Percentiles rank a stretch among this genome's conserved stretches.
These are phyloP conservation scores for Fusarium sororula DNA, from an alignment of 2,329 filamentous ascomycete genomes.

Conservation along the genomic window DNA sequence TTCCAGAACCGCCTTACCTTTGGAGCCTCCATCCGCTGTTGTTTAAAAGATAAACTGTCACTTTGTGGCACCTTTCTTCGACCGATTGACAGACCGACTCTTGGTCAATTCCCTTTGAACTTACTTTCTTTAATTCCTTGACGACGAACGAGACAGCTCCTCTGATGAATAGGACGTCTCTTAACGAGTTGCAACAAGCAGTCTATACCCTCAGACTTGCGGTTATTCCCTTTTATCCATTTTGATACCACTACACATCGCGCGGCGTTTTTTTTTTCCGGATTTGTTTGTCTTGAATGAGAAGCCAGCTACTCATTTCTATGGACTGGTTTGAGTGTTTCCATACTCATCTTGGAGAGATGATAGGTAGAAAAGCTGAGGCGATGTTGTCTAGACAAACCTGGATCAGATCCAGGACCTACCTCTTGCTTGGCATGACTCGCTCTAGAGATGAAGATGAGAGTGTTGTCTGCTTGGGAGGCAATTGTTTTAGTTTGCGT, in stretches of 20 bases:
- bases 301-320: slow-evolving; percentile 1
- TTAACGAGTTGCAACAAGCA: slow-evolving; percentile 34
- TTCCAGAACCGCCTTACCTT: slow-evolving; percentile 46
- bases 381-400: not conserved
- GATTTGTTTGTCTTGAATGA: slow-evolving; percentile 17
- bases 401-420: not conserved
- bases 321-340: not conserved
- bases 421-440: slow-evolving; percentile 1
- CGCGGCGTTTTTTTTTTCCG: slow-evolving; percentile 38
- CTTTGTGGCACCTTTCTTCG: slow-evolving; percentile 11
- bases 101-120: slow-evolving; percentile 15
- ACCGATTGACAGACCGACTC: slow-evolving; percentile 8
- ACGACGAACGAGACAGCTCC: slow-evolving; percentile 40
- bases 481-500: slow-evolving; percentile 18
- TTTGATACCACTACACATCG: slow-evolving; percentile 46
- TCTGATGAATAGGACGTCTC: slow-evolving; percentile 39
- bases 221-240: slow-evolving; percentile 27
- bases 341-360: slow-evolving; percentile 11
- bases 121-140: slow-evolving; percentile 37
- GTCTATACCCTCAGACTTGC: slow-evolving; percentile 33
- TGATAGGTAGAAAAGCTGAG: slow-evolving; percentile 23
- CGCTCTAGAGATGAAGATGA: slow-evolving; percentile 13
- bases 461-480: slow-evolving; percentile 11
- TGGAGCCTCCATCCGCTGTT: slow-evolving; percentile 45
- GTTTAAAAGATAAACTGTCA: slow-evolving; percentile 19